Conservation (phyloP, 495 filamentous ascomycete species). For the Bryoglossum gracile region DNA sequence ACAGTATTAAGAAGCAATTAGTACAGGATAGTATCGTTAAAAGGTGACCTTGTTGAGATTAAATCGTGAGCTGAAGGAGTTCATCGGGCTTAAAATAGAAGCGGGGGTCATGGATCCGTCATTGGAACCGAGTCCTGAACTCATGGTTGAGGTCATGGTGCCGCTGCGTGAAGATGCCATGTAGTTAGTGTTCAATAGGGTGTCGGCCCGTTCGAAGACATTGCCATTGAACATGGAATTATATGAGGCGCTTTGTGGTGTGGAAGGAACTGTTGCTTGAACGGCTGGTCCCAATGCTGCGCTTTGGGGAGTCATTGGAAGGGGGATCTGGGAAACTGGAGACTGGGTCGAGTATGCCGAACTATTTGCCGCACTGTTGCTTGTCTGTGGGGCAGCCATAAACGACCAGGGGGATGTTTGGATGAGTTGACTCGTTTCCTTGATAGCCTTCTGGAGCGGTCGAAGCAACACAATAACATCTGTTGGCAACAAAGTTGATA, state of each 20-base stretch:
- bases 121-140: conserved; percentile 14
- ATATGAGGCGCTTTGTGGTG: conserved; percentile 58
- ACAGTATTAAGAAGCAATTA: too few species aligned
- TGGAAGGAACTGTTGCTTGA: conserved; percentile 80
- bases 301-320: conserved; percentile 64
- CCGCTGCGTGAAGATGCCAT: conserved; percentile 20
- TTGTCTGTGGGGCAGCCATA: conserved; percentile 9
- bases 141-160: conserved; percentile 24
- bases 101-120: conserved; percentile 21
- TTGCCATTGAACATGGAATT: conserved; percentile 59
- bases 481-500: conserved; percentile 52
- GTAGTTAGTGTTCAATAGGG: conserved; percentile 49
- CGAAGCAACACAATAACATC: conserved; percentile 65
- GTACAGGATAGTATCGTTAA: conserved; percentile 7
- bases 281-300: conserved; percentile 83
- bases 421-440: conserved; percentile 67
- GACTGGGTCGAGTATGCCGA: conserved; percentile 22
- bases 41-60: conserved; percentile 23
- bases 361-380: conserved; percentile 15
- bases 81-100: conserved; percentile 20
- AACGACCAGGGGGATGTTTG: conserved; percentile 70
- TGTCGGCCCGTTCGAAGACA: conserved; percentile 69
- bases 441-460: conserved; percentile 67
- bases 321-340: conserved; percentile 27
- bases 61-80: conserved; percentile 16